Evolutionary conservation across 2,329 filamentous ascomycete species (phyloP), one percentile per base, ranked within the genome.

Genomic region (Aureobasidium sp.): DNA sequence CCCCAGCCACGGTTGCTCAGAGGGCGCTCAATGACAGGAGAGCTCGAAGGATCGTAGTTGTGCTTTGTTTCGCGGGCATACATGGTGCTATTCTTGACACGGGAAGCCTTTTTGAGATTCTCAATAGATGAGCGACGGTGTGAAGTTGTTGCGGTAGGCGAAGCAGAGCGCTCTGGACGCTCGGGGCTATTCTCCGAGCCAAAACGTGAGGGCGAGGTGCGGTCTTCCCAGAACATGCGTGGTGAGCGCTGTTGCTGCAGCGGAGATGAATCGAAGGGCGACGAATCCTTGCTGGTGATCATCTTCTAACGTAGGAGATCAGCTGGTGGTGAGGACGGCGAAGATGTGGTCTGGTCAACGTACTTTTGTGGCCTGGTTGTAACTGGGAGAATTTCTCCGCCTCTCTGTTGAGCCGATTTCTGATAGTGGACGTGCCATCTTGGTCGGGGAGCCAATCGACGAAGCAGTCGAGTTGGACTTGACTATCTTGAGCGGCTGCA

Each of bases 61-160:
- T 91, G 85, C 77, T 92, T 92, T 72, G 91, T 88, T 76, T 97
- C 92, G 61, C 92, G 88, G 45, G 91, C 91, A 73, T 96, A 90
- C 81, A 97, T 97, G 77, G 88, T 96, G 82, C 93, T 97, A 79
- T 96, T 97, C 82, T 93, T 96, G 70, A 99, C 94, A 64, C 94
- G 89, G 61, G 93, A 96, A 36, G 91, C 92, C 73, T 88, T 90
- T 78, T 97, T 95, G 63, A 99, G 82, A 71, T 92, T 92, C 81
- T 99, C 94, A 67, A 99, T 92, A 21, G 93, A 97, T 49, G 90
- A 90, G 71, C 93, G 87, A 70, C 90, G 89, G 62, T 85, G 86
- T 49, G 88, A 87, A 13, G 41, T 39, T 30, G 42, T 57, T 8
- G 87, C 84, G 11, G 88, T 85, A 47, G 82, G 79, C 55, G 84